A percentile compares a stretch with the other conserved stretches of the same genome.
These are phyloP conservation scores for Puccinia novopanici DNA, from an alignment of 1,284 basidiomycete species.

Conservation along the genomic window DNA sequence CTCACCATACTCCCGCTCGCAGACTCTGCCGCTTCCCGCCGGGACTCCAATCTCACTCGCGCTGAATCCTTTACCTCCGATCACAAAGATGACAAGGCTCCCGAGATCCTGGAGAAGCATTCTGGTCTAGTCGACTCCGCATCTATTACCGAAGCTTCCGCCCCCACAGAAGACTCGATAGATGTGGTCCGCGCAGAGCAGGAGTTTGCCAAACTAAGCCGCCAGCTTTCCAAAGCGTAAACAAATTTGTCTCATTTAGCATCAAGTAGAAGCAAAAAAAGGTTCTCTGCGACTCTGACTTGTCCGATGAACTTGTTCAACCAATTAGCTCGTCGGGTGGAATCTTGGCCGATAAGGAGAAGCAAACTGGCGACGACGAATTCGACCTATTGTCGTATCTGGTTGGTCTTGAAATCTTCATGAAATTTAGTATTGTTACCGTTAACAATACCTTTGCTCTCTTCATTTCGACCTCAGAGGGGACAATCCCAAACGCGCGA, in stretches of 20 bases:
- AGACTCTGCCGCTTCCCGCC: constrained; percentile 6
- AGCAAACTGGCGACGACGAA: constrained; percentile 26
- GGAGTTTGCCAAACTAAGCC: constrained; percentile 38
- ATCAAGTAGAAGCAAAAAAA: too few species aligned
- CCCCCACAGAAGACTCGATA: constrained; percentile 28
- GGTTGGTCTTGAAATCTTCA: constrained; percentile 2
- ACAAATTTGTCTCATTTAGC: neutral
- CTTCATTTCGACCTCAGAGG: neutral
- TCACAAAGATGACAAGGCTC: neutral
- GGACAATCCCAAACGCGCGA: constrained; percentile 35
- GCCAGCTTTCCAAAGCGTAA: constrained; percentile 48
- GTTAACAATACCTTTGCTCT: neutral
- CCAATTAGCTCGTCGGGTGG: neutral
- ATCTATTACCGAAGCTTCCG: neutral
- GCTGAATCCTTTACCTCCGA: constrained; percentile 23
- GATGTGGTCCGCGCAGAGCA: constrained; percentile 36
- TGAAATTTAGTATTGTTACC: neutral
- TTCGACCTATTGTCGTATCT: constrained; percentile 44
- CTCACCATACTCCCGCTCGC: constrained; percentile 10
- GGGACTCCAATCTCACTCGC: constrained; percentile 33
- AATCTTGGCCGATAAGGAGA: constrained; percentile 21
- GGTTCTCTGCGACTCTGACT: neutral
- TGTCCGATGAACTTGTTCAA: neutral
- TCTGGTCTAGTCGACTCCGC: neutral
- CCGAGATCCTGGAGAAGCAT: neutral